Percentiles rank a stretch among this genome's conserved stretches.
Evolutionary conservation across 345 rosid species (phyloP).

Genomic region (Hibiscus trionum): DNA sequence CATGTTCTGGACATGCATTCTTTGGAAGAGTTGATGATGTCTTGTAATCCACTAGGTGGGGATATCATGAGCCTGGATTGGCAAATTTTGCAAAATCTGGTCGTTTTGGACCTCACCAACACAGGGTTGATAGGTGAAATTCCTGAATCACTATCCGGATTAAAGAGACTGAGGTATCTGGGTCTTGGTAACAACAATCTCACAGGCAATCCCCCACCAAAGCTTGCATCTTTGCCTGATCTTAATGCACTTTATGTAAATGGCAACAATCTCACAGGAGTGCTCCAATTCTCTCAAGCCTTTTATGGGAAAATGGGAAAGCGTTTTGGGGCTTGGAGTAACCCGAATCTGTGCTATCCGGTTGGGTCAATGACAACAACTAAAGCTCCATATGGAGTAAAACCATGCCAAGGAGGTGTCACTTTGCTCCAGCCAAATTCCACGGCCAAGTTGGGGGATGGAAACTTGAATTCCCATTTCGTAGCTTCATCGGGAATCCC

Average conservation of each 20-base stretch:
- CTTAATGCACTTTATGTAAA: conserved; percentile 55
- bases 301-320: conserved; percentile 67
- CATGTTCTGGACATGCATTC: conserved; percentile 53
- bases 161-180: conserved; percentile 66
- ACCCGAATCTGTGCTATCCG: conserved; percentile 65
- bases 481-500: conserved; percentile 36
- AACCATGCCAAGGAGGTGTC: conserved; percentile 43
- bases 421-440: conserved; percentile 25
- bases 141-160: conserved; percentile 46
- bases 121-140: conserved; percentile 52
- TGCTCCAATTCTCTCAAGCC: conserved; percentile 41
- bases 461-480: conserved; percentile 17
- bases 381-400: conserved; percentile 56
- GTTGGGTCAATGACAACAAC: conserved; percentile 29
- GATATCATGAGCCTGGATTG: conserved; percentile 44
- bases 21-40: conserved; percentile 54
- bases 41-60: conserved; percentile 57
- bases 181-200: conserved; percentile 70
- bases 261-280: conserved; percentile 81
- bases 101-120: conserved; percentile 57
- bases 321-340: conserved; percentile 87
- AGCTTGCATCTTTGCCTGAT: conserved; percentile 57
- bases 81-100: conserved; percentile 48
- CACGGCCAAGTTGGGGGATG: conserved; percentile 26
- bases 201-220: conserved; percentile 41